Evolutionary conservation across 2,329 filamentous ascomycete species (phyloP).

Genomic region (Hyphodiscus sp.): DNA sequence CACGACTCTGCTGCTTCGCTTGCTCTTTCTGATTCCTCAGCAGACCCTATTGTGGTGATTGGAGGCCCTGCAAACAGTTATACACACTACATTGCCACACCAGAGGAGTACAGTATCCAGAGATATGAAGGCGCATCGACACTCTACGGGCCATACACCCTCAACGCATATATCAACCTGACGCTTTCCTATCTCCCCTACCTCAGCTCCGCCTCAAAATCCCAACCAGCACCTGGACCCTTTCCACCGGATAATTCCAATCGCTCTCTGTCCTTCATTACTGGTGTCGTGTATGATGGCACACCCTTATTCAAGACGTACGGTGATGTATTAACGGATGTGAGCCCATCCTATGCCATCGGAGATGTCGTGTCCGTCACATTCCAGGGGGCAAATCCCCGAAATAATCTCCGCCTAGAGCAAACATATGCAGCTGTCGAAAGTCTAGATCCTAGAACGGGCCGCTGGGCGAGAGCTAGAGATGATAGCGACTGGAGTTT

Average conservation of each 20-base stretch:
- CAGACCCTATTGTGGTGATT: conserved; percentile 69
- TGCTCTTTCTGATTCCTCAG: conserved; percentile 22
- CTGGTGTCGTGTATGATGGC: conserved; percentile 68
- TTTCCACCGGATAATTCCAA: conserved; percentile 72
- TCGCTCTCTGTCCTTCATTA: conserved; percentile 72
- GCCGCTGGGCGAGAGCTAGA: conserved; percentile 58
- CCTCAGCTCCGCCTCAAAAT: conserved; percentile 44
- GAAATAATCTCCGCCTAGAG: conserved; percentile 78
- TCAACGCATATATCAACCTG: conserved; percentile 82
- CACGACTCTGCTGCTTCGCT: conserved; percentile 43
- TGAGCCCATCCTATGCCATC: conserved; percentile 45
- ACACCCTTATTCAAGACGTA: conserved; percentile 60
- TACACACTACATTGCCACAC: conserved; percentile 68
- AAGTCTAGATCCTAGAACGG: conserved; percentile 39
- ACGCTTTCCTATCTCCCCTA: conserved; percentile 67
- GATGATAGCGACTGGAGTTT: conserved; percentile 80
- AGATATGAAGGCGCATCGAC: conserved; percentile 95
- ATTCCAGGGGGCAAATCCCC: conserved; percentile 83
- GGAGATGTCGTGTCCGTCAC: conserved; percentile 58
- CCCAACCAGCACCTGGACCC: conserved; percentile 47
- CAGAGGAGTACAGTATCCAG: conserved; percentile 76
- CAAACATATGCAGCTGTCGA: conserved; percentile 75
- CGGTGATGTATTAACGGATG: conserved; percentile 57
- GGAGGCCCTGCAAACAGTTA: conserved; percentile 90
- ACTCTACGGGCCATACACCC: conserved; percentile 74